Conservation (phyloP, 306 rosid genomes). For the Mimosa pudica region DNA sequence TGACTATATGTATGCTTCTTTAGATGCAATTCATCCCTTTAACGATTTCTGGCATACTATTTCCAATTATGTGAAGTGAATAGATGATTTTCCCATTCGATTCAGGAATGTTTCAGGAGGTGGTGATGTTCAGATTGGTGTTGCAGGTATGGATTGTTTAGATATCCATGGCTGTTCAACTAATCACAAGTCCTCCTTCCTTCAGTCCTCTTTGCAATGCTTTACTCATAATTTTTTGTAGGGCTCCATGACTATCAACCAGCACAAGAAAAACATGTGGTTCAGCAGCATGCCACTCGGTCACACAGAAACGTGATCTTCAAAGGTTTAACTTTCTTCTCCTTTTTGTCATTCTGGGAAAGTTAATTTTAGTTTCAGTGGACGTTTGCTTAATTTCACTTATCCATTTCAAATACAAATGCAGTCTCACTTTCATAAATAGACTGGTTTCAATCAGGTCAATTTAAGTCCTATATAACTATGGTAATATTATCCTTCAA, state of each 20-base stretch:
- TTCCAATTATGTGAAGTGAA: constrained; percentile 22
- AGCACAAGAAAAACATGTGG: constrained; percentile 46
- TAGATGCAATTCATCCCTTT: constrained; percentile 3
- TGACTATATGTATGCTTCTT: constrained; percentile 75
- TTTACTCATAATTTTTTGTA: constrained; percentile 31
- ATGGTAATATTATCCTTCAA: neutral
- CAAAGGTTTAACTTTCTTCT: constrained; percentile 58
- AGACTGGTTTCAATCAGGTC: neutral
- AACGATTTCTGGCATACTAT: constrained; percentile 3
- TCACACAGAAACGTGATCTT: constrained; percentile 58
- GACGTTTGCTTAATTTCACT: constrained; percentile 2
- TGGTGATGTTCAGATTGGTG: constrained; percentile 63
- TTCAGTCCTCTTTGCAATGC: neutral
- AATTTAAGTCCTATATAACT: neutral
- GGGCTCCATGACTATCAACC: constrained; percentile 56
- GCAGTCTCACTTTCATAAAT: neutral
- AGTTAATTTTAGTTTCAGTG: neutral
- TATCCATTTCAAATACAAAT: neutral
- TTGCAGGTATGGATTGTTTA: constrained; percentile 54
- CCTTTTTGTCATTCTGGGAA: constrained; percentile 4
- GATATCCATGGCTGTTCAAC: constrained; percentile 10
- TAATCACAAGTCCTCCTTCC: constrained; percentile 12
- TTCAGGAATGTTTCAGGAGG: constrained; percentile 65
- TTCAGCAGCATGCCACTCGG: constrained; percentile 45
- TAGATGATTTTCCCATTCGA: constrained; percentile 49